Base-by-base conservation (phyloP, 2,329 filamentous ascomycete genomes). In the Lanzia echinophila region DNA sequence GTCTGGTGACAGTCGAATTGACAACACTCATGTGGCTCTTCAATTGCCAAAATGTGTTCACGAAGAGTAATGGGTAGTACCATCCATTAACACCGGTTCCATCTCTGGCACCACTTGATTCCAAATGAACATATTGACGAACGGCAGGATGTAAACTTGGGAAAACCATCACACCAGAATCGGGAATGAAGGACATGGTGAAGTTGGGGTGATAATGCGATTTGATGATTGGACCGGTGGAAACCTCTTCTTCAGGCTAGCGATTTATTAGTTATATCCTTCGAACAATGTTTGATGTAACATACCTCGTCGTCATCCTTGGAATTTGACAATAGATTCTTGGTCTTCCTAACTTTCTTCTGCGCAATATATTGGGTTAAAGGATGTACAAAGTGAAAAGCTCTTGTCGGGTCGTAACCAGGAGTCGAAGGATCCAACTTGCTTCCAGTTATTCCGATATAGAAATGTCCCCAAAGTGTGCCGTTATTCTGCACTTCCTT, bases 31-130 rank as follows among this genome's bases (percentile, higher is more conserved):
- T 97, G 64, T 97, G 90, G 59, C 79, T 85, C 68, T 82, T 88
- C 60, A 99, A 78, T 72, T 97, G 92, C 94, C 94, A 99, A 72
- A 99, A 99, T 3, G 87, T 95, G 73, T 99, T 99, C 67, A 94
- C 76, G 68, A 90, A 99, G 38, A 97, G 73, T 43, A 96, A 82
- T 4, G 94, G 94, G 67, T 87, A 86, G 63, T 97, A 99, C 91
- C 91, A 99, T 57, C 86, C 86, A 71, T 97, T 90, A 71, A 91
- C 81, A 36, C 94, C 94, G 13, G 83, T 83, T 2, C 78, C 83
- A 69, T 99, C 94, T 56, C 94, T 83, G 43, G 90, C 88, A 45
- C 87, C 88, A 2, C 83, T 90, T 2, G 81, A 71, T 69, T 97
- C 94, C 32, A 96, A 78, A 44, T 84, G 83, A 36, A 96, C 74